phyloP scores from a whole-genome alignment of 2,329 filamentous ascomycete species.

The Aaosphaeria pasadenensis region DNA sequence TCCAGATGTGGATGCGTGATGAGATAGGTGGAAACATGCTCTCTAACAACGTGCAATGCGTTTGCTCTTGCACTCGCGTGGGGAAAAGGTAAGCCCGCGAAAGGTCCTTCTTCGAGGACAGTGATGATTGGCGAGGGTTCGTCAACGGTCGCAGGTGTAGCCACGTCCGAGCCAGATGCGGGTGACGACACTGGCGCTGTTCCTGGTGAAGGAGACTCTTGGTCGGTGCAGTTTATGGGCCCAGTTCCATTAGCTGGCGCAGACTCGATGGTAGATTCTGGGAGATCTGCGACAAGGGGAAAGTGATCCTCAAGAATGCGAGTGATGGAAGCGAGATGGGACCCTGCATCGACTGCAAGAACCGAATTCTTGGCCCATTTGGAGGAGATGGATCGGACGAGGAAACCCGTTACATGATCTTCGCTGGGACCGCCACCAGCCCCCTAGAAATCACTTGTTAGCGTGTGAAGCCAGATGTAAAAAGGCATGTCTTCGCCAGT shows the following conservation, averaged over 20 bases:
- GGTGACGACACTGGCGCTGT: constrained; percentile 16
- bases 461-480: background rate
- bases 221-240: constrained; percentile 4
- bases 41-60: constrained; percentile 73
- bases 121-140: constrained; percentile 46
- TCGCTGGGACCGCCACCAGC: constrained; percentile 87
- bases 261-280: constrained; percentile 5
- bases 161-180: constrained; percentile 27
- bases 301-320: constrained; percentile 65
- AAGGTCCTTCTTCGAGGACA: constrained; percentile 64
- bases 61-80: constrained; percentile 68
- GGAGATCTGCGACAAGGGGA: constrained; percentile 38
- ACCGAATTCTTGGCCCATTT: constrained; percentile 81
- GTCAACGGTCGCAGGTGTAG: constrained; percentile 23
- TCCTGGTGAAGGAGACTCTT: constrained; percentile 24
- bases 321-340: constrained; percentile 82
- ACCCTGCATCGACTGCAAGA: constrained; percentile 90
- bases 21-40: constrained; percentile 81
- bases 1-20: constrained; percentile 98
- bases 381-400: constrained; percentile 77
- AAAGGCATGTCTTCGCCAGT: no score
- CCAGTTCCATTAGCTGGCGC: constrained; percentile 15
- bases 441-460: constrained; percentile 56
- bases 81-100: constrained; percentile 73
- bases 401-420: constrained; percentile 82